Conservation (phyloP, 1,284 basidiomycete genomes). For the Afroboletus lepidellus region DNA sequence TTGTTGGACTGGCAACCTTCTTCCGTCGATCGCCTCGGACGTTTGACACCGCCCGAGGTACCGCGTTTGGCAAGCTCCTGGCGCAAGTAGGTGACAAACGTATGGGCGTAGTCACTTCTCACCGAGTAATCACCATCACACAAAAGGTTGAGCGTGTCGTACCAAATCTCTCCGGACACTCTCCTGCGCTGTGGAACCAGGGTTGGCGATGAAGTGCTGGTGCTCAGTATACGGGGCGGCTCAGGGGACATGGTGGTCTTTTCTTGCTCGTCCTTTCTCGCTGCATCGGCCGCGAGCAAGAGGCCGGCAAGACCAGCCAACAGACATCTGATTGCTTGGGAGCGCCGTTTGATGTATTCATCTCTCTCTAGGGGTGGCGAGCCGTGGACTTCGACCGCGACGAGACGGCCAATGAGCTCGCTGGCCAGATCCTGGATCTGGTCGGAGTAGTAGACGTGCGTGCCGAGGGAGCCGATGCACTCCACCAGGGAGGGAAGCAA, state of each 20-base stretch:
- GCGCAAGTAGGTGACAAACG: constrained; percentile 70
- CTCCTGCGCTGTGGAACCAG: constrained; percentile 61
- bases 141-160: constrained; percentile 81
- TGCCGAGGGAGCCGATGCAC: constrained; percentile 82
- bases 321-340: constrained; percentile 73
- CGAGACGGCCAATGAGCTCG: constrained; percentile 80
- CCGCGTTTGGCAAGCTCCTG: constrained; percentile 68
- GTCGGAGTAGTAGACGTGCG: constrained; percentile 94
- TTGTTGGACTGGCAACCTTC: constrained; percentile 46
- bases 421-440: constrained; percentile 93
- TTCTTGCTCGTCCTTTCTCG: constrained; percentile 36
- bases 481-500: constrained; percentile 73
- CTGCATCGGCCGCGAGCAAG: constrained; percentile 59
- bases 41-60: constrained; percentile 46
- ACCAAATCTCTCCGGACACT: constrained; percentile 82
- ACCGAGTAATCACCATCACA: constrained; percentile 75
- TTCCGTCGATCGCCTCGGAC: constrained; percentile 42
- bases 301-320: constrained; percentile 72
- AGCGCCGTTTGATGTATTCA: constrained; percentile 46
- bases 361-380: constrained; percentile 46
- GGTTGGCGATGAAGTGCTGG: constrained; percentile 18
- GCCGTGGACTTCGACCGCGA: constrained; percentile 66
- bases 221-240: constrained; percentile 22
- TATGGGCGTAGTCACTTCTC: constrained; percentile 73
- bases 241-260: constrained; percentile 25